Percentiles rank a stretch among this genome's conserved stretches.
phyloP scores from a whole-genome alignment of 176 grass and related monocot genomes.

The Raddia guianensis region DNA sequence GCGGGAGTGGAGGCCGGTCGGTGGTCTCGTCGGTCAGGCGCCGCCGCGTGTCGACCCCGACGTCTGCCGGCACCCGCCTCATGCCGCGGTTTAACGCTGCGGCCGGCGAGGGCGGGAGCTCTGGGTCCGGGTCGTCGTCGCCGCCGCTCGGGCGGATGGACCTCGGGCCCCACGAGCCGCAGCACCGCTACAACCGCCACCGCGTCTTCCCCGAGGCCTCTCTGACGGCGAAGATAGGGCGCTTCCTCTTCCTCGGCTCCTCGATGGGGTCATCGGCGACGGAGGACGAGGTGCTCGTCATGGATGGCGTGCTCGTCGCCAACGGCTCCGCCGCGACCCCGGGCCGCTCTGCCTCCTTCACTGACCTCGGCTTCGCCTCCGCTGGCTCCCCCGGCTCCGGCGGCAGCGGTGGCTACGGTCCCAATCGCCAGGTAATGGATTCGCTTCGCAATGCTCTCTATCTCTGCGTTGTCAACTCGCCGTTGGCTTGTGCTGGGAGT shows the following conservation, averaged over 20 bases:
- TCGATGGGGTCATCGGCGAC: neutral
- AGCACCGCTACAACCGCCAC: neutral
- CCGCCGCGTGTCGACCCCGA: neutral
- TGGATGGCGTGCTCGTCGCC: slow-evolving; percentile 58
- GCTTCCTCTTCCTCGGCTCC: slow-evolving; percentile 15
- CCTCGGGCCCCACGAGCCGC: neutral
- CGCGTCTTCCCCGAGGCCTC: neutral
- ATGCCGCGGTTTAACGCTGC: slow-evolving; percentile 16
- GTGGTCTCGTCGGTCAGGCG: slow-evolving; percentile 1
- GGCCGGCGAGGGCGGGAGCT: neutral
- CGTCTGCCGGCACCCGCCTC: slow-evolving; percentile 15
- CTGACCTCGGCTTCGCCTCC: neutral
- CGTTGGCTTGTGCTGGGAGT: neutral
- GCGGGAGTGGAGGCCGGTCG: slow-evolving; percentile 17
- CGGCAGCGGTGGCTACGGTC: neutral
- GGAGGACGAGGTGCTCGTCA: slow-evolving; percentile 48
- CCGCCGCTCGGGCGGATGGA: neutral
- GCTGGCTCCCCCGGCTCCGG: neutral
- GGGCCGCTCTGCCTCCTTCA: neutral
- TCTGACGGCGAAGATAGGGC: neutral
- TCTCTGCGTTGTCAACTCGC: neutral
- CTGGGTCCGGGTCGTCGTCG: neutral
- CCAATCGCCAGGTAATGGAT: slow-evolving; percentile 34
- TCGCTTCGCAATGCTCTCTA: neutral
- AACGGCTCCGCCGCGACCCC: slow-evolving; percentile 1